Evolutionary conservation across 1,284 basidiomycete genomes (phyloP).

Genomic region (Boletus hoseneyae): DNA sequence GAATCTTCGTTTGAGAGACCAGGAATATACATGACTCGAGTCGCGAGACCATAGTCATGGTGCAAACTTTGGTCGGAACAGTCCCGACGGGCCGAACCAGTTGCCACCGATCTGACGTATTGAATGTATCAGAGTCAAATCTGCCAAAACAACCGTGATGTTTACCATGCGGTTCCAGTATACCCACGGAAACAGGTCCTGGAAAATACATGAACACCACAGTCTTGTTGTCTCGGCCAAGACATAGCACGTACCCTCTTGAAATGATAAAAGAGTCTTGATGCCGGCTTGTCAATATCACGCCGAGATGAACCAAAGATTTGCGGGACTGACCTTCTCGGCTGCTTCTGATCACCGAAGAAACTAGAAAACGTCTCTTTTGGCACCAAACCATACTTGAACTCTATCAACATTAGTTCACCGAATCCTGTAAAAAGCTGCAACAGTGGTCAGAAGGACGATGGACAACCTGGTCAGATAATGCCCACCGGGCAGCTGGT

Average conservation of each 20-base stretch:
- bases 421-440: conserved; percentile 83
- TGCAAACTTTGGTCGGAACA: conserved; percentile 37
- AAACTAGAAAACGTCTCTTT: conserved; percentile 78
- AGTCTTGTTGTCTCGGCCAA: background rate
- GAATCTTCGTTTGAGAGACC: too few relatives aligned
- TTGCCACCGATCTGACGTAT: background rate
- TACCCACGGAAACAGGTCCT: conserved; percentile 84
- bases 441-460: conserved; percentile 15
- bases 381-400: conserved; percentile 82
- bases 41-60: conserved; percentile 1
- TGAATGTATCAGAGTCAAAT: background rate
- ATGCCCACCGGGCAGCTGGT: conserved; percentile 74
- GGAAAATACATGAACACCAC: background rate
- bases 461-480: background rate
- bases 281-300: conserved; percentile 6
- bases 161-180: conserved; percentile 50
- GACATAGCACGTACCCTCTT: conserved; percentile 65
- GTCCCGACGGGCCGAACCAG: conserved; percentile 56
- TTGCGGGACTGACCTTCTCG: conserved; percentile 45
- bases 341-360: conserved; percentile 71
- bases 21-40: background rate
- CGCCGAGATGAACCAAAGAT: background rate
- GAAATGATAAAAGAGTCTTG: conserved; percentile 82
- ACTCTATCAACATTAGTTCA: conserved; percentile 87
- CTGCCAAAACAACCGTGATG: background rate